A percentile compares a stretch with the other conserved stretches of the same genome.
Conservation (phyloP, 1,284 basidiomycete species). For the Ceratobasidium sp. region DNA sequence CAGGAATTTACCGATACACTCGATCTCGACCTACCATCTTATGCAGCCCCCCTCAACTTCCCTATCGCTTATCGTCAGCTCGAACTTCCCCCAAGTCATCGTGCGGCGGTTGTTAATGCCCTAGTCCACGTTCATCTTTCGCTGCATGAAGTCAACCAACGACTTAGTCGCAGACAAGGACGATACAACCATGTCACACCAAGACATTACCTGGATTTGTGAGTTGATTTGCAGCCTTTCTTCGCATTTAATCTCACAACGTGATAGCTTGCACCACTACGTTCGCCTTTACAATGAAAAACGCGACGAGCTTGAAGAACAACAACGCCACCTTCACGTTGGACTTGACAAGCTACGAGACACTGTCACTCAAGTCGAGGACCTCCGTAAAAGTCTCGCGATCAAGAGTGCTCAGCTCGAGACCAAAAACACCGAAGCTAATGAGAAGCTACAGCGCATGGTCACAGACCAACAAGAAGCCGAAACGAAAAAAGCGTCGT, state of each 20-base stretch:
- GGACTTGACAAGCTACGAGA: conserved; percentile 97
- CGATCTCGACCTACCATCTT: conserved; percentile 88
- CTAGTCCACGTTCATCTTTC: conserved; percentile 95
- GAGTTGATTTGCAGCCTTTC: conserved; percentile 61
- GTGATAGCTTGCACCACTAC: conserved; percentile 92
- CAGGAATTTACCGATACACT: conserved; percentile 94
- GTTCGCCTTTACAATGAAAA: conserved; percentile 97
- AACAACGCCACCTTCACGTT: conserved; percentile 98
- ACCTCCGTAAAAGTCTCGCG: conserved; percentile 94
- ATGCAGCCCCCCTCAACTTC: conserved; percentile 83
- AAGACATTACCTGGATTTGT: conserved; percentile 98
- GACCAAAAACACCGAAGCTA: conserved; percentile 94
- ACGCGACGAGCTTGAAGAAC: conserved; percentile 98
- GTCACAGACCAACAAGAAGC: conserved; percentile 98
- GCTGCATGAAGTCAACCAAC: conserved; percentile 89
- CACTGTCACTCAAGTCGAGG: conserved; percentile 96
- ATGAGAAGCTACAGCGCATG: conserved; percentile 98
- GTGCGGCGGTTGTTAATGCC: conserved; percentile 92
- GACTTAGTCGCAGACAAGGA: conserved; percentile 91
- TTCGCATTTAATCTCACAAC: conserved; percentile 42
- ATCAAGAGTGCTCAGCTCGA: conserved; percentile 94
- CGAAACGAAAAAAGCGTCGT: conserved; percentile 97
- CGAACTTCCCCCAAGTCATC: conserved; percentile 83
- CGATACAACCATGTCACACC: conserved; percentile 98
- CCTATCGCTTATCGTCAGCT: conserved; percentile 90